Evolutionary conservation across 2,329 filamentous ascomycete species (phyloP).

Genomic region (Trichoderma sp.): DNA sequence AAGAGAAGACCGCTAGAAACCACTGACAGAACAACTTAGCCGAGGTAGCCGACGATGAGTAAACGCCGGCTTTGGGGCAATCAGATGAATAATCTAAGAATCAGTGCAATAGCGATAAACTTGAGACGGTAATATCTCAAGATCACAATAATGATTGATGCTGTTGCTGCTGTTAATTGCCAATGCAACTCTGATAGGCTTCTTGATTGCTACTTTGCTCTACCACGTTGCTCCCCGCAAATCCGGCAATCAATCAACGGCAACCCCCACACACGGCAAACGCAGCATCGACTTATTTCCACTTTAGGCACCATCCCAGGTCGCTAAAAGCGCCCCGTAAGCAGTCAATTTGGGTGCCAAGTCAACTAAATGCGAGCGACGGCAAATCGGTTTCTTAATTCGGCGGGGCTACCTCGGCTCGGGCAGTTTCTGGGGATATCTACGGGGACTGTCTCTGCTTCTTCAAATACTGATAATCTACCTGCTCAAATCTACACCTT

Average conservation of each 20-base stretch:
- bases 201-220: neutral
- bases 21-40: neutral
- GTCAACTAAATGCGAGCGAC: neutral
- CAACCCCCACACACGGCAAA: neutral
- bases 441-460: neutral
- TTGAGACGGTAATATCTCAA: neutral
- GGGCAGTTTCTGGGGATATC: neutral
- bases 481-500: neutral
- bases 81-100: neutral
- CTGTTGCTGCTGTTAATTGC: neutral
- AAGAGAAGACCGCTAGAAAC: neutral
- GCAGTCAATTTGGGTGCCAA: neutral
- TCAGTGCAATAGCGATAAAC: neutral
- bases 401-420: slow-evolving; percentile 24
- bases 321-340: neutral
- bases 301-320: neutral
- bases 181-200: neutral
- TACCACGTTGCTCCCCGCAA: neutral
- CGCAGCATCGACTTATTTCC: neutral
- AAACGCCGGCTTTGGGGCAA: neutral
- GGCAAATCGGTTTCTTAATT: neutral
- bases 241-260: neutral
- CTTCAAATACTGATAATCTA: no score
- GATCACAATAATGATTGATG: neutral
- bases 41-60: neutral